phyloP scores from a whole-genome alignment of 441 rosid species.

The Gossypium schwendimanii region DNA sequence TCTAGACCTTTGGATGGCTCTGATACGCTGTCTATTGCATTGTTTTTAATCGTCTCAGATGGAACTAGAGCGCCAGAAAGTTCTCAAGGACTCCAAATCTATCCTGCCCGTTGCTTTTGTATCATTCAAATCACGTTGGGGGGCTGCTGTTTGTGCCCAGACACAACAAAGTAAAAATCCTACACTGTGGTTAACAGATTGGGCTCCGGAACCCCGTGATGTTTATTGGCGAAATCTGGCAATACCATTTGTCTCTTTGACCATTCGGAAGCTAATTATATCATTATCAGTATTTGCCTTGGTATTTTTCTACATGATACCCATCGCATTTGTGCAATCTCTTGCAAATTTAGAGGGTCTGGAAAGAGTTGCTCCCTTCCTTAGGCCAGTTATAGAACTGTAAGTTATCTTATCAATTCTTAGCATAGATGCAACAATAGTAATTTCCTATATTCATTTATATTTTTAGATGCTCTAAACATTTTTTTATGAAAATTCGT shows the following conservation, averaged over 20 bases:
- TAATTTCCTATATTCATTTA: neutral
- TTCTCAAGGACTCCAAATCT: conserved; percentile 60
- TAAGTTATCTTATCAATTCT: conserved; percentile 32
- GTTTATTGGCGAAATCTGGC: conserved; percentile 87
- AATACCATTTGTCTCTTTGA: conserved; percentile 82
- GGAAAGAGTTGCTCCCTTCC: conserved; percentile 84
- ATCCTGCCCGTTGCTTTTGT: conserved; percentile 78
- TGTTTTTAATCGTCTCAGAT: conserved; percentile 36
- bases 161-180: conserved; percentile 93
- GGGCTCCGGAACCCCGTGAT: conserved; percentile 96
- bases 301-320: conserved; percentile 96
- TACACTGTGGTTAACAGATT: conserved; percentile 75
- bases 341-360: conserved; percentile 94
- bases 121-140: conserved; percentile 89
- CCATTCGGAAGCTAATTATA: conserved; percentile 65
- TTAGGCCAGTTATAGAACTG: conserved; percentile 79
- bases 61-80: conserved; percentile 62
- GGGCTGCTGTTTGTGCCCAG: conserved; percentile 95
- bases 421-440: neutral
- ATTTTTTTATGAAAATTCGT: neutral
- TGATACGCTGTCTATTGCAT: conserved; percentile 1
- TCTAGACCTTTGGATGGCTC: conserved; percentile 10
- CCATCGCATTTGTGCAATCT: conserved; percentile 94
- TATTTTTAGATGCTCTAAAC: neutral
- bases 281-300: conserved; percentile 65